Base-by-base conservation (phyloP, 495 filamentous ascomycete genomes). In the Peziza echinospora region DNA sequence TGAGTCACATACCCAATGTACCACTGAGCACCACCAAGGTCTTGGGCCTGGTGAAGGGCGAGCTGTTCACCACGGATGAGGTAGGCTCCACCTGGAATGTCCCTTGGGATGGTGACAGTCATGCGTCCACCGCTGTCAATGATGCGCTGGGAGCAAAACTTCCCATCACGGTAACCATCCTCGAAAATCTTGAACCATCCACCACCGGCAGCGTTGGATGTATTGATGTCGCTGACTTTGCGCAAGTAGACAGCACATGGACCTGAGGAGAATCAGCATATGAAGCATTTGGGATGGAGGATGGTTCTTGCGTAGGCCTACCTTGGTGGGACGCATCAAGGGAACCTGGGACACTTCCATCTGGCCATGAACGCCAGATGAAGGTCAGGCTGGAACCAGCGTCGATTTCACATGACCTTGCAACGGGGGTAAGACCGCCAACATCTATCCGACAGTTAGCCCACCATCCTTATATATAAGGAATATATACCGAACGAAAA, bases 161-260 rank as follows among this genome's bases (percentile, higher is more conserved):
- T 62, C 2, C 64, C 64, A 43, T 62, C 49, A 53, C 77, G 69
- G 55, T 78, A 80, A 42, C 76, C 78, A 25, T 75, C 68, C 40
- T 78, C 65, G 63, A 63, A 80, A 58, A 87, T 75, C 66, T 84
- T 85, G 67, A 87, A 81, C 82, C 82, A 87, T 19, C 82, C 80
- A 47, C 61, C 60, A 4, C 81, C 80, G n/a, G 24, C 19, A 11
- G 34, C 25, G 0, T 11, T 11, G 6, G 30, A 37, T 17, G 3
- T 37, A 3, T 11, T 37, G 13, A 6, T 17, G 21, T 17, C 25
- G 24, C 22, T 45, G 19, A 63, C 60, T 21, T 53, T 66, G 62
- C 84, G 84, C 61, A 83, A 68, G 59, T 85, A 84, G 21, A 84
- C 69, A 9, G 78, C 69, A 49, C 76, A 79, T 39, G 81, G 76